Evolutionary conservation across 257 asterid genomes (phyloP).

Genomic region (Plantago major): DNA sequence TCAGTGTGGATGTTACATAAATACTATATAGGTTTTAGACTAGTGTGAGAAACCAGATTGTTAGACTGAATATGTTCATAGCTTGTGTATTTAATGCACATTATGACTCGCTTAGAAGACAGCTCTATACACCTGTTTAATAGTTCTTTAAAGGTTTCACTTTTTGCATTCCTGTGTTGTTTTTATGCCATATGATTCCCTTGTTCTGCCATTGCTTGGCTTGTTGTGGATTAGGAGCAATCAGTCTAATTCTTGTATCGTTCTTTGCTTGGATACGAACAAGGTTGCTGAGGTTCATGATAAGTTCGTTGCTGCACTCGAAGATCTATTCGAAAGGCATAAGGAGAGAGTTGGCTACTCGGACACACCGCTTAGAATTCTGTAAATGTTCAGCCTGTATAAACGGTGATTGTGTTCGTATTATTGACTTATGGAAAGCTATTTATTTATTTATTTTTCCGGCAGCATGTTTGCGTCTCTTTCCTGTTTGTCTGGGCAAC

Average conservation of each 20-base stretch:
- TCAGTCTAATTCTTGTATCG: background rate
- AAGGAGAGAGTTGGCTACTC: slow-evolving; percentile 56
- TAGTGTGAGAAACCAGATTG: no score
- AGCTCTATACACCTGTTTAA: background rate
- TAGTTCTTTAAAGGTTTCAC: no score
- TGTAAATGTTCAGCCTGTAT: slow-evolving; percentile 23
- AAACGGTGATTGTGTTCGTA: background rate
- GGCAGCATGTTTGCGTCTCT: no score
- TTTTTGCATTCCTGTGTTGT: no score
- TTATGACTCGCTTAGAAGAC: no score
- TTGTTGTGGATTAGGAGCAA: background rate
- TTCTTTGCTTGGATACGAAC: background rate
- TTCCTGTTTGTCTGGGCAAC: no score
- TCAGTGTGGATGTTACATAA: no score
- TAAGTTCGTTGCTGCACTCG: slow-evolving; percentile 52
- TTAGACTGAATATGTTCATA: background rate
- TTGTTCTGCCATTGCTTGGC: background rate
- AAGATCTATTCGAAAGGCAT: slow-evolving; percentile 65
- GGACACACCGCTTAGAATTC: slow-evolving; percentile 42
- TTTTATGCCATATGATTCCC: no score
- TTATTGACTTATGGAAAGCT: no score
- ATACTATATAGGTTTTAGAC: no score
- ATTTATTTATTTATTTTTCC: no score
- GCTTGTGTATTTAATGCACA: background rate
- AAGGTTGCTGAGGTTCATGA: slow-evolving; percentile 70